A percentile compares a stretch with the other conserved stretches of the same genome.
These are phyloP conservation scores for Arabidopsis hybrid DNA, from an alignment of 441 rosid genomes.

Conservation along the genomic window DNA sequence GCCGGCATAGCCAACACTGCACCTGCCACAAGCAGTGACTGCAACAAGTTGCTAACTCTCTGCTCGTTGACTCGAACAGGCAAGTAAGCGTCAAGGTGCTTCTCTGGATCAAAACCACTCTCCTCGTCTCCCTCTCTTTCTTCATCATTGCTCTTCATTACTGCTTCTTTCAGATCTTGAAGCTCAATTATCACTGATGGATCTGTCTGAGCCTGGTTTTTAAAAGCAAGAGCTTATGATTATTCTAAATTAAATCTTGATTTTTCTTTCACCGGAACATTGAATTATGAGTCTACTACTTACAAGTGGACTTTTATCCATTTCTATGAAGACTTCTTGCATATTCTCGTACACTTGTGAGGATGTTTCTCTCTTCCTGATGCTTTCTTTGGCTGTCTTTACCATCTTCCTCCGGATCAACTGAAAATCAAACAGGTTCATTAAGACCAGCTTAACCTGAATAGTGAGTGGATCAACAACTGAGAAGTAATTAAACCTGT, in stretches of 20 bases:
- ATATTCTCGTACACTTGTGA: slow-evolving; percentile 73
- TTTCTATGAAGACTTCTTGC: slow-evolving; percentile 76
- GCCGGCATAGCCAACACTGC: slow-evolving; percentile 65
- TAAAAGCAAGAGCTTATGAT: background rate
- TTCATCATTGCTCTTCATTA: slow-evolving; percentile 51
- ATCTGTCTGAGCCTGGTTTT: slow-evolving; percentile 40
- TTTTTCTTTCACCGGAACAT: background rate
- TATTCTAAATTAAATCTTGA: background rate
- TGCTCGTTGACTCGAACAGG: slow-evolving; percentile 89
- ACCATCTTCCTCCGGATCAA: slow-evolving; percentile 77
- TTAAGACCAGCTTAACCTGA: slow-evolving; percentile 4
- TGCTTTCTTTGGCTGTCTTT: slow-evolving; percentile 70
- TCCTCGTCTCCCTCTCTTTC: slow-evolving; percentile 43
- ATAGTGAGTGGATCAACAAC: background rate
- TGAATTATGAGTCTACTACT: slow-evolving; percentile 30
- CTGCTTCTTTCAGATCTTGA: slow-evolving; percentile 67
- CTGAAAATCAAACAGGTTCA: slow-evolving; percentile 43
- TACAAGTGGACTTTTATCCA: slow-evolving; percentile 65
- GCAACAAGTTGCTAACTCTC: slow-evolving; percentile 75
- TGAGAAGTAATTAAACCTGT: slow-evolving; percentile 54
- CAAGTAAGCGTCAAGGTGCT: slow-evolving; percentile 70
- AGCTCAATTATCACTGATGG: slow-evolving; percentile 57
- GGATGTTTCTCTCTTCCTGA: slow-evolving; percentile 55
- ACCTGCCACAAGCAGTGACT: slow-evolving; percentile 67
- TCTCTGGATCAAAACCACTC: slow-evolving; percentile 65